Evolutionary conservation across 2,329 filamentous ascomycete genomes (phyloP).

Genomic region (Penicillium occitanis): DNA sequence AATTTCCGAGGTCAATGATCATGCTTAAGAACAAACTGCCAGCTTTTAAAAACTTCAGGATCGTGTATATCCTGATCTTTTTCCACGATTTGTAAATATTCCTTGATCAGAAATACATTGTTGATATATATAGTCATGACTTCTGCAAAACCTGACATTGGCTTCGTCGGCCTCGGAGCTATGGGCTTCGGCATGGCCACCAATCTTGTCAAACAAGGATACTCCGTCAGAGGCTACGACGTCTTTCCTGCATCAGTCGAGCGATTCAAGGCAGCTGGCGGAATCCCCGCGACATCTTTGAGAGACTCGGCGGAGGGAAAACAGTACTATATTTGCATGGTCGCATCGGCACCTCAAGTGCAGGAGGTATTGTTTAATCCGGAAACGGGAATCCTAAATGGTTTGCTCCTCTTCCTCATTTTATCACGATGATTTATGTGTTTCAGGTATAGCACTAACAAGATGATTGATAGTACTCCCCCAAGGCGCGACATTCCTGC

Average conservation of each 20-base stretch:
- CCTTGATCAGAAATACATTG: background rate
- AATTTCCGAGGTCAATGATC: slow-evolving; percentile 1
- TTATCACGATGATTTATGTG: background rate
- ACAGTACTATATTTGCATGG: slow-evolving; percentile 69
- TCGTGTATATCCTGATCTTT: background rate
- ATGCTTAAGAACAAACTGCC: background rate
- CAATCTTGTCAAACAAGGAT: slow-evolving; percentile 66
- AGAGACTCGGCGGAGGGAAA: slow-evolving; percentile 61
- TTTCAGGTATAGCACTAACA: slow-evolving; percentile 20
- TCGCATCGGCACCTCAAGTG: slow-evolving; percentile 69
- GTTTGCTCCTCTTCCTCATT: slow-evolving; percentile 19
- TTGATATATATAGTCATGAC: slow-evolving; percentile 47
- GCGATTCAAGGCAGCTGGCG: slow-evolving; percentile 63
- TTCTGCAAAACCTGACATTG: slow-evolving; percentile 49
- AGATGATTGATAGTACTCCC: slow-evolving; percentile 46
- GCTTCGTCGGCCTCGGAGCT: slow-evolving; percentile 74
- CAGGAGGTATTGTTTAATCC: slow-evolving; percentile 64
- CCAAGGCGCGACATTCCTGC: slow-evolving; percentile 59
- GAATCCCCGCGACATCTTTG: slow-evolving; percentile 59
- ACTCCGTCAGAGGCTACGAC: slow-evolving; percentile 69
- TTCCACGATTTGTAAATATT: background rate
- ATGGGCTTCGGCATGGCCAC: slow-evolving; percentile 84
- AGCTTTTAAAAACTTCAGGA: background rate
- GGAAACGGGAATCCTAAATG: slow-evolving; percentile 50
- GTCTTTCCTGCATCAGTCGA: slow-evolving; percentile 67